Evolutionary conservation across 1,284 basidiomycete species (phyloP), one percentile per base, ranked within the genome.

Genomic region (Irpex sp.): DNA sequence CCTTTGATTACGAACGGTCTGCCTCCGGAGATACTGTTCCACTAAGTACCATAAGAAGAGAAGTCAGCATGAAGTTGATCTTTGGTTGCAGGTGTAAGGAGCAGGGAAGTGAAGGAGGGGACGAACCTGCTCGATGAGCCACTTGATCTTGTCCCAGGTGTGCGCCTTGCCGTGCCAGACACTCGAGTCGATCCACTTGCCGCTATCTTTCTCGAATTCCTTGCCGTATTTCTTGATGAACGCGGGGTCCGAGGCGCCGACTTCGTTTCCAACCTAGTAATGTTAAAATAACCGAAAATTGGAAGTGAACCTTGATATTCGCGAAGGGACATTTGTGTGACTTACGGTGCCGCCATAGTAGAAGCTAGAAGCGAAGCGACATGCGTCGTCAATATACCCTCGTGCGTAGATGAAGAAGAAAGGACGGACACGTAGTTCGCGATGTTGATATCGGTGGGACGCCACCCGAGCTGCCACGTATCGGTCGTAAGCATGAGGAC

Each of bases 131-230:
- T 75, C 74, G 63, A 81, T 79, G 54, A 82, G 69, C 80, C 80
- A 81, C 7, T 77, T 75, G 37, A 84, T 74, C 69, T 85, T 84
- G 50, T 80, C 79, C 84, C 84, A 86, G 7, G 78, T 79, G 68
- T 82, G 80, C 17, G 84, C 79, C 69, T 84, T 85, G 47, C 85
- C 84, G 67, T 86, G 82, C 83, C 83, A 84, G 9, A 85, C 80
- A 53, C 74, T 74, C 36, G 72, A 75, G 69, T 85, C 83, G 66
- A 85, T 83, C 83, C 83, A 85, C 64, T 79, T 81, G 19, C 81
- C 78, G 13, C 79, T 73, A 65, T 85, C 83, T 21, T 75, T 66
- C 65, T 71, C 70, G 35, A 80, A 69, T 58, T 81, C 82, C n/a
- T 77, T 69, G 50, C 78, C 77, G 65, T 83, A 72, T 71, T 83